Conservation (phyloP, 306 rosid species). For the Aeschynomene evenia region DNA sequence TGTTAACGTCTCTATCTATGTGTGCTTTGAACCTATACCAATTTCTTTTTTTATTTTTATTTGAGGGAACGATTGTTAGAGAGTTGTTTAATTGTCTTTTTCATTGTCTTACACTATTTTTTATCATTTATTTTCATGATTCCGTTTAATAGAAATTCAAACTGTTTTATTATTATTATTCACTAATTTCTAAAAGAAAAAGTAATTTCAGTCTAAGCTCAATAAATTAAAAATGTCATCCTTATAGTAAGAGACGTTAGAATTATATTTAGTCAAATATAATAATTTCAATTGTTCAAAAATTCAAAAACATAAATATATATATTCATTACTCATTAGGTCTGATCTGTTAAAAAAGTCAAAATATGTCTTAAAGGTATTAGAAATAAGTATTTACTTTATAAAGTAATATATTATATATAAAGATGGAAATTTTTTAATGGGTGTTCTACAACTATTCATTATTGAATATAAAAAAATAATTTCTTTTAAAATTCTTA, state of each 20-base stretch:
- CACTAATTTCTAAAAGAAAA: neutral
- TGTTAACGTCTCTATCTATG: slow-evolving; percentile 7
- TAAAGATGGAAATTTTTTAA: neutral
- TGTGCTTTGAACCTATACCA: neutral
- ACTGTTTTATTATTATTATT: neutral
- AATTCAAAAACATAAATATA: too few relatives aligned
- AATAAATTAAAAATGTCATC: neutral
- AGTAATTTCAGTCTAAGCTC: neutral
- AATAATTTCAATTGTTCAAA: neutral
- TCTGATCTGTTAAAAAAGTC: neutral
- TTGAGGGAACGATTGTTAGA: neutral
- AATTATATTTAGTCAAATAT: neutral
- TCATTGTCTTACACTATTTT: neutral
- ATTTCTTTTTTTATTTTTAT: neutral
- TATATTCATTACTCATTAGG: too few relatives aligned
- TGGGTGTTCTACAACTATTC: neutral
- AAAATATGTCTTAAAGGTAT: neutral
- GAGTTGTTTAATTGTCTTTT: neutral
- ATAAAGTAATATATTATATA: neutral
- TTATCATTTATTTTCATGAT: neutral
- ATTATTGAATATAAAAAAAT: neutral
- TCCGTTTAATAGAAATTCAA: neutral
- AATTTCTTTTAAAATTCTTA: neutral
- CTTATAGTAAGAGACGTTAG: neutral
- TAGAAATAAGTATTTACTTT: neutral